phyloP scores from a whole-genome alignment of 768 basidiomycete species.

The Serendipita sp. region DNA sequence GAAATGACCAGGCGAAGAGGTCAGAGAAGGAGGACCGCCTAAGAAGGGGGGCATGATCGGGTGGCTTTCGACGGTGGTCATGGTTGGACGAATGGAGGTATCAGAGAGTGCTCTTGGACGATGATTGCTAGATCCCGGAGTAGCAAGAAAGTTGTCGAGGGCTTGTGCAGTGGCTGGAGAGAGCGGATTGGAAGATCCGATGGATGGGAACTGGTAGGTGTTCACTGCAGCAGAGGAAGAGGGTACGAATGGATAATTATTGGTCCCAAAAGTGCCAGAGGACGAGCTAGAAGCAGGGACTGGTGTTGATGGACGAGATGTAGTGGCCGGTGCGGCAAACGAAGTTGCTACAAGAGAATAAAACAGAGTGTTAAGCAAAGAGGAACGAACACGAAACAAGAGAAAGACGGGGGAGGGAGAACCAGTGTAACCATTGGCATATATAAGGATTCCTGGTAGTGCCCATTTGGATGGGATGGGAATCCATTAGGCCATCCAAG shows the following conservation, averaged over 20 bases:
- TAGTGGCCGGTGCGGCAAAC: background rate
- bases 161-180: background rate
- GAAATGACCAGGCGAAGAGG: background rate
- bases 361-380: background rate
- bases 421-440: background rate
- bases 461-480: background rate
- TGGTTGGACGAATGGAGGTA: background rate
- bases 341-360: background rate
- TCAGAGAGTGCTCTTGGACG: slow-evolving; percentile 4
- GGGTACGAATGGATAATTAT: background rate
- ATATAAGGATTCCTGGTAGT: background rate
- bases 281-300: background rate
- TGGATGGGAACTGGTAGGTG: background rate
- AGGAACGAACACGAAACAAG: background rate
- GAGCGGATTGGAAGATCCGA: background rate
- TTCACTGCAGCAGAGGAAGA: background rate
- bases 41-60: background rate
- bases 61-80: background rate
- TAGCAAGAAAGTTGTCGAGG: background rate
- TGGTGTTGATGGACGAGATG: slow-evolving; percentile 3
- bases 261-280: background rate
- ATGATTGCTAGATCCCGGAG: background rate
- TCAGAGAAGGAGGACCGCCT: background rate
- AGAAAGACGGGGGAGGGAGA: background rate
- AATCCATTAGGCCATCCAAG: no score